phyloP scores from a whole-genome alignment of 768 basidiomycete species.

The Strobilomyces confusus region DNA sequence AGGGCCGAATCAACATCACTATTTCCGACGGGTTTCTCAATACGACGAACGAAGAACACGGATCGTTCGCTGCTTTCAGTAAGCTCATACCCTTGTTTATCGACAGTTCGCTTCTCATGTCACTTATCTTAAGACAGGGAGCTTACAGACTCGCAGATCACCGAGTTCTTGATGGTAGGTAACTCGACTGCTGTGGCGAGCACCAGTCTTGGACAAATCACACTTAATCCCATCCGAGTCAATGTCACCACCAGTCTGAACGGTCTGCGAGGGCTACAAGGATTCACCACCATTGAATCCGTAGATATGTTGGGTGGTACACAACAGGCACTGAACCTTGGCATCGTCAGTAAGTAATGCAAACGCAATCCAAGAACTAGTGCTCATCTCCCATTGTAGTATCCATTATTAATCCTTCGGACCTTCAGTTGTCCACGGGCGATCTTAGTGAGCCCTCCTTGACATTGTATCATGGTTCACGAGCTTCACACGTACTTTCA shows the following conservation, averaged over 20 bases:
- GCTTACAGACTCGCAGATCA: conserved; percentile 46
- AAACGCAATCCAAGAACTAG: neutral
- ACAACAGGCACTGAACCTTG: conserved; percentile 51
- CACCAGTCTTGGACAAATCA: conserved; percentile 59
- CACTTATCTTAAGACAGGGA: conserved; percentile 42
- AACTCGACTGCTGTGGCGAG: conserved; percentile 57
- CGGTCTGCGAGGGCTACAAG: conserved; percentile 60
- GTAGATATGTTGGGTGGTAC: conserved; percentile 71
- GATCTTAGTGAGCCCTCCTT: conserved; percentile 50
- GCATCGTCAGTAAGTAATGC: conserved; percentile 47
- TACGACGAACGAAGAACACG: conserved; percentile 44
- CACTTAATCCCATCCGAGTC: conserved; percentile 68
- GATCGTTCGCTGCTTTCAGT: conserved; percentile 59
- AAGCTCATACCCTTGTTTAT: conserved; percentile 17
- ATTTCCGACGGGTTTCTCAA: conserved; percentile 52
- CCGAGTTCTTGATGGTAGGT: conserved; percentile 56
- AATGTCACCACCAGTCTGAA: conserved; percentile 59
- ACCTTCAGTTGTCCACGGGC: conserved; percentile 55
- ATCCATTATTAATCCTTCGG: conserved; percentile 64
- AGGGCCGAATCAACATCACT: conserved; percentile 61
- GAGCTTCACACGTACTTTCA: conserved; percentile 18
- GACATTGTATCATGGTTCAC: neutral
- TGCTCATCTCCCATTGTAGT: conserved; percentile 33
- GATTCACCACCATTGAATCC: conserved; percentile 47
- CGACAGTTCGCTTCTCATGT: neutral